These are phyloP conservation scores for Euphorbia schlechtendalii DNA, from an alignment of 441 rosid genomes.

Conservation along the genomic window DNA sequence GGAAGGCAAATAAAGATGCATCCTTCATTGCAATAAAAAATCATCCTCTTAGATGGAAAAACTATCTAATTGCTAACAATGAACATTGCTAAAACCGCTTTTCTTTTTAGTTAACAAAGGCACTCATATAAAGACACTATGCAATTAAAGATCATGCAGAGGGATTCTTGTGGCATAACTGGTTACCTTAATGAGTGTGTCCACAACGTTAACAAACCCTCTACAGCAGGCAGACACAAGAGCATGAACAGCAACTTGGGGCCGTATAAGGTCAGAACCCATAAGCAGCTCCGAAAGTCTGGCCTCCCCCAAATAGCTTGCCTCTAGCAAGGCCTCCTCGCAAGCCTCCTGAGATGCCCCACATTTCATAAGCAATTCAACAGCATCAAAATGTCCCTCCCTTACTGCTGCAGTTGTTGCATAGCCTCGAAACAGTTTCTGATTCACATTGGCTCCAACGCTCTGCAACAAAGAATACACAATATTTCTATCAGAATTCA, in stretches of 20 bases:
- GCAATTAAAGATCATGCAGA: background rate
- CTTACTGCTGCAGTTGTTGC: slow-evolving; percentile 83
- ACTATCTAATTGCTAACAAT: too few species aligned
- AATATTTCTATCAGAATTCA: too few species aligned
- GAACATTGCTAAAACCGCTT: too few species aligned
- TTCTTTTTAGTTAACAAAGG: too few species aligned
- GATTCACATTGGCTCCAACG: slow-evolving; percentile 90
- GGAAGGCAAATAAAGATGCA: slow-evolving; percentile 1
- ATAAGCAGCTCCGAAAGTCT: slow-evolving; percentile 59
- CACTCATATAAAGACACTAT: too few species aligned
- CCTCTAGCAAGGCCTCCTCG: slow-evolving; percentile 83
- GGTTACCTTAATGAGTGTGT: slow-evolving; percentile 59
- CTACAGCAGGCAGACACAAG: slow-evolving; percentile 75
- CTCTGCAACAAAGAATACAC: too few species aligned
- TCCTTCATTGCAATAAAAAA: too few species aligned
- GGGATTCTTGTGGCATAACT: background rate
- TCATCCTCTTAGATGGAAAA: too few species aligned
- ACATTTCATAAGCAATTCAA: slow-evolving; percentile 70
- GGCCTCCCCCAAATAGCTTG: slow-evolving; percentile 68
- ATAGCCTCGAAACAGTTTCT: slow-evolving; percentile 81
- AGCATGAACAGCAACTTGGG: slow-evolving; percentile 80
- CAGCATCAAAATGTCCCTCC: slow-evolving; percentile 70
- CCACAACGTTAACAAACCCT: slow-evolving; percentile 70
- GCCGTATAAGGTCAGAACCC: slow-evolving; percentile 74
- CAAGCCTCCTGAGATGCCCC: slow-evolving; percentile 93